Base-by-base conservation (phyloP, 352 stramenopile genomes). In the Phytophthora hybrid region DNA sequence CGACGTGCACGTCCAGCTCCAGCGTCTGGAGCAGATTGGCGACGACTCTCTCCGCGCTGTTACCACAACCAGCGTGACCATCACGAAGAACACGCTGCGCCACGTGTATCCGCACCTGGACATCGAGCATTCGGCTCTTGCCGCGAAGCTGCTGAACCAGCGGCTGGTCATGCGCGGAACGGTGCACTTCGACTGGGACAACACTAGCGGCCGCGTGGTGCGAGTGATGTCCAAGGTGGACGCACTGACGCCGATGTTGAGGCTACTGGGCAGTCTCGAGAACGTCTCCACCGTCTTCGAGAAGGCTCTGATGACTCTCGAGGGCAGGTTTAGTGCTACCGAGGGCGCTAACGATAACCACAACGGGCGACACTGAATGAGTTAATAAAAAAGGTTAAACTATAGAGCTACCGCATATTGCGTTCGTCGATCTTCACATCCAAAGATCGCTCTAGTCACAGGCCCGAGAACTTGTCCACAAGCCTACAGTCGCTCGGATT, bases 71-170 rank as follows among this genome's bases (percentile, higher is more conserved):
- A 69, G 52, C n/a, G 3, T 69, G 9, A 69, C 62, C 9, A 61
- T 69, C 14, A 69, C 52, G 2, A 23, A 69, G 16, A 56, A 61
- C 21, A 61, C 62, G 18, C 37, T 69, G 62, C 34, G 26, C 9
- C 26, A 61, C 11, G 21, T 61, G 37, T 69, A 56, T 6, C 51
- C 51, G 34, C 62, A 69, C 10, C 21, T 69, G 62, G 21, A 26
- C 32, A 21, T 2, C 34, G 23, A 39, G 16, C 19, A 5, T 19
- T 52, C 60, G 13, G 16, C 47, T n/a, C 39, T 63, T 2, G 62
- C 26, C 1, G 18, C 23, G 5, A 69, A 63, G 16, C 34, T 69
- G 34, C 21, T 61, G 21, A 49, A 34, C n/a, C 62, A 62, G 34
- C 62, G 62, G 14, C 7, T 63, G 6, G 52, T 39, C 1, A 26